A percentile compares a stretch with the other conserved stretches of the same genome.
These are phyloP conservation scores for Hortiboletus flavorubellus DNA, from an alignment of 768 basidiomycete species.

Conservation along the genomic window DNA sequence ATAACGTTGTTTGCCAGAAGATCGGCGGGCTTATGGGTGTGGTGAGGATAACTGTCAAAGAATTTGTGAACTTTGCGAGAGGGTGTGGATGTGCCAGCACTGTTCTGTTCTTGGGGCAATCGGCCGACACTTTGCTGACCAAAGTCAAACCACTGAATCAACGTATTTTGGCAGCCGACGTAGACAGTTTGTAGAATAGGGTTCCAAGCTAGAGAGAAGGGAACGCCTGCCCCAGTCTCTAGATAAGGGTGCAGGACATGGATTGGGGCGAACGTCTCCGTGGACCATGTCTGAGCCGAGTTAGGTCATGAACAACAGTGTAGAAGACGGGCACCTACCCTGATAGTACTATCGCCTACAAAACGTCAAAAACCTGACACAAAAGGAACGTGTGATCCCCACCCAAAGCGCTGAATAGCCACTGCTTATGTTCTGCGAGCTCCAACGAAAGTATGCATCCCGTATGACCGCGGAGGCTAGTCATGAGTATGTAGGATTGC, in stretches of 20 bases:
- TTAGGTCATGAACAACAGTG: constrained; percentile 4
- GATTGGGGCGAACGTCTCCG: constrained; percentile 57
- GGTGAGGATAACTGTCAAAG: constrained; percentile 85
- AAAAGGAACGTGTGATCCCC: constrained; percentile 16
- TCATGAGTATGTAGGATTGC: constrained; percentile 60
- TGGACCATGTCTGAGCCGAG: constrained; percentile 71
- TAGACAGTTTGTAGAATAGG: constrained; percentile 66
- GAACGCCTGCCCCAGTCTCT: constrained; percentile 80
- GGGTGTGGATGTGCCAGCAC: constrained; percentile 36
- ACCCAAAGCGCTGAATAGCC: constrained; percentile 93
- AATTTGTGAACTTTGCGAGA: constrained; percentile 74
- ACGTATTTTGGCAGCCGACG: constrained; percentile 91
- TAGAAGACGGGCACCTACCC: constrained; percentile 44
- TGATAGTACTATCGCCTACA: constrained; percentile 82
- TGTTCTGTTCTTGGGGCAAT: constrained; percentile 5
- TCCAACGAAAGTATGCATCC: constrained; percentile 82
- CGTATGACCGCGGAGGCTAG: constrained; percentile 74
- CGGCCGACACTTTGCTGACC: constrained; percentile 2
- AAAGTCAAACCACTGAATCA: constrained; percentile 86
- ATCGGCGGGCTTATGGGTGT: constrained; percentile 65
- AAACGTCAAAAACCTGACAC: not conserved
- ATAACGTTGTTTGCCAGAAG: constrained; percentile 57
- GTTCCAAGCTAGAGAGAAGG: constrained; percentile 84
- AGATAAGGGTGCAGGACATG: constrained; percentile 76
- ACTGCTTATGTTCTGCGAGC: constrained; percentile 68